Conservation (phyloP, 2,329 filamentous ascomycete species). For the Aspergillus sp. region DNA sequence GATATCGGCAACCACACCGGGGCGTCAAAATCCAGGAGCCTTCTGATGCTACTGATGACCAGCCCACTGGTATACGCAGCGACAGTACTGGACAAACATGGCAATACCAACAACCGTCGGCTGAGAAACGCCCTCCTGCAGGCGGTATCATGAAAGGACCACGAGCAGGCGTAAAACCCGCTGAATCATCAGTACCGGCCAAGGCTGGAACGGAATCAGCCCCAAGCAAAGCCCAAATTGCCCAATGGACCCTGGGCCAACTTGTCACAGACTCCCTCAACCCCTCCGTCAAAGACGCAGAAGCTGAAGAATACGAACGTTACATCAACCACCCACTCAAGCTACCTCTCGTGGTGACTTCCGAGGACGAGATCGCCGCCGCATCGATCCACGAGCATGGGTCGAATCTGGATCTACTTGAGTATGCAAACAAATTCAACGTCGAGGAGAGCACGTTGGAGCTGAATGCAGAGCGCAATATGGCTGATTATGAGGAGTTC, state of each 20-base stretch:
- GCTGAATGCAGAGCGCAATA: conserved; percentile 51
- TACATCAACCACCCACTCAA: conserved; percentile 87
- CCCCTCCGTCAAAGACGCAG: conserved; percentile 66
- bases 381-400: conserved; percentile 26
- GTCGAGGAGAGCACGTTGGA: conserved; percentile 47
- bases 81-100: conserved; percentile 24
- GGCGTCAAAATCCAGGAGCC: conserved; percentile 63
- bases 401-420: conserved; percentile 60
- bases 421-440: conserved; percentile 66
- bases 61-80: conserved; percentile 20
- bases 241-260: conserved; percentile 81
- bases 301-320: conserved; percentile 76
- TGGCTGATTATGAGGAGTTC: conserved; percentile 67
- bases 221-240: conserved; percentile 67
- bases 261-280: conserved; percentile 80
- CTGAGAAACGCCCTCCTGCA: conserved; percentile 26
- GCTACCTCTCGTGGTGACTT: conserved; percentile 58
- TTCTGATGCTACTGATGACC: conserved; percentile 36
- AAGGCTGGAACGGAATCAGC: conserved; percentile 41
- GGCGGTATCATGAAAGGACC: conserved; percentile 52
- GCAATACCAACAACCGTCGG: conserved; percentile 25
- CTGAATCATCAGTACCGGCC: conserved; percentile 14
- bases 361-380: conserved; percentile 31
- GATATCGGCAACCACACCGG: conserved; percentile 47
- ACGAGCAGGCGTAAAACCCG: conserved; percentile 17